These are phyloP conservation scores for Penicillium diatomitis DNA, from an alignment of 495 filamentous ascomycete species.

Conservation along the genomic window DNA sequence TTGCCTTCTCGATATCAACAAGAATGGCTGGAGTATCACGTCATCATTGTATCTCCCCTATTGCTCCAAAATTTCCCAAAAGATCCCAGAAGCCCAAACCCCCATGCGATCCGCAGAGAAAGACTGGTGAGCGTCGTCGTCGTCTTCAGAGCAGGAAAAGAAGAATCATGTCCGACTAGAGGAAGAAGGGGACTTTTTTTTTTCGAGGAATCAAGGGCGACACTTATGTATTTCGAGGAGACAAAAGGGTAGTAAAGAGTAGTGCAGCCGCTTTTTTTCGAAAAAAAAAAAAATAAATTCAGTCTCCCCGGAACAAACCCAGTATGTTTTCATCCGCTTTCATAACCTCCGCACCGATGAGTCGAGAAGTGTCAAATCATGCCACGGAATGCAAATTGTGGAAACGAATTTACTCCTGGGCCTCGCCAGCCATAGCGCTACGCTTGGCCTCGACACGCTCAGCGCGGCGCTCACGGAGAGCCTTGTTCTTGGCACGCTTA, in stretches of 20 bases:
- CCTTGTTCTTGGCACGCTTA: slow-evolving; percentile 99
- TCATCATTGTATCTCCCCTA: slow-evolving; percentile 26
- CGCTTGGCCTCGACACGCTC: slow-evolving; percentile 86
- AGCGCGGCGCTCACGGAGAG: slow-evolving; percentile 90
- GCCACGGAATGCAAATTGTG: slow-evolving; percentile 23
- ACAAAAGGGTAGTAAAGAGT: slow-evolving; percentile 12
- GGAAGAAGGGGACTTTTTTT: slow-evolving; percentile 10
- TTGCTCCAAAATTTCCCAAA: slow-evolving; percentile 14
- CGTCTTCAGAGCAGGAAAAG: slow-evolving; percentile 8
- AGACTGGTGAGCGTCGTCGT: slow-evolving; percentile 7
- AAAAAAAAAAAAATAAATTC: slow-evolving; percentile 4
- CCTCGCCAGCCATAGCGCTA: slow-evolving; percentile 66
- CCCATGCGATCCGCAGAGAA: slow-evolving; percentile 12
- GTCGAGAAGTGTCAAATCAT: slow-evolving; percentile 23
- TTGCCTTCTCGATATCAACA: slow-evolving; percentile 28
- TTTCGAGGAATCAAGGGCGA: slow-evolving; percentile 2
- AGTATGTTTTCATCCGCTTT: slow-evolving; percentile 14
- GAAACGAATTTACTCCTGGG: slow-evolving; percentile 49
- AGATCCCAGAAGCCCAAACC: slow-evolving; percentile 15
- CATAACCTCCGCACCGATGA: slow-evolving; percentile 36
- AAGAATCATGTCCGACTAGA: slow-evolving; percentile 10
- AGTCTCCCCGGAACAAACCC: slow-evolving; percentile 13
- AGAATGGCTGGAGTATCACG: slow-evolving; percentile 28
- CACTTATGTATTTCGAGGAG: slow-evolving; percentile 5
- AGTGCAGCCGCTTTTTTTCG: slow-evolving; percentile 17